Percentiles rank a stretch among this genome's conserved stretches.
Conservation (phyloP, 106 monocot species). For the Posidonia australis region DNA sequence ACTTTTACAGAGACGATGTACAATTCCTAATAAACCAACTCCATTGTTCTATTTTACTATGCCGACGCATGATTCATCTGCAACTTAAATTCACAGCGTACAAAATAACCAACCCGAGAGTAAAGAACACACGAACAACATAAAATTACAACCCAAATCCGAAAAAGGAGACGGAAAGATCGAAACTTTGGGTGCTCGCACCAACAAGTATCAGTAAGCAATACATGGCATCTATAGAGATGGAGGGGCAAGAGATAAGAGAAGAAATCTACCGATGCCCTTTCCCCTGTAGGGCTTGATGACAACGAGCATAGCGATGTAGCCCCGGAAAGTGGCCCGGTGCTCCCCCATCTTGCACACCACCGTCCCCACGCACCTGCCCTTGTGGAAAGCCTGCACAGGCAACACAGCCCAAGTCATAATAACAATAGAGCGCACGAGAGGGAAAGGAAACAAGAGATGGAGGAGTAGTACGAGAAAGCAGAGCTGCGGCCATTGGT, state of each 20-base stretch:
- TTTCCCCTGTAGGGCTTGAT: conserved; percentile 83
- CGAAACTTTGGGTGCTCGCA: too few relatives aligned
- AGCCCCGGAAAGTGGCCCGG: conserved; percentile 56
- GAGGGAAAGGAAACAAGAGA: conserved; percentile 4
- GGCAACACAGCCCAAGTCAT: too few relatives aligned
- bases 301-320: conserved; percentile 98
- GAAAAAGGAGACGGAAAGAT: too few relatives aligned
- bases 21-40: too few relatives aligned
- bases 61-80: not conserved
- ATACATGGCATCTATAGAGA: too few relatives aligned
- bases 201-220: too few relatives aligned
- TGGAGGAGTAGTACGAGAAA: conserved; percentile 47
- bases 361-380: conserved; percentile 91
- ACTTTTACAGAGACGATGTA: too few relatives aligned
- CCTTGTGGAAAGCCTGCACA: conserved; percentile 73
- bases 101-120: too few relatives aligned
- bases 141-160: too few relatives aligned
- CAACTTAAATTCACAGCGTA: too few relatives aligned
- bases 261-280: conserved; percentile 55
- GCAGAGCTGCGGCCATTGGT: conserved; percentile 89
- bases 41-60: not conserved
- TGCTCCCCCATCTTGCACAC: conserved; percentile 99
- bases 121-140: too few relatives aligned
- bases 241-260: not conserved
- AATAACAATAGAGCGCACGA: not conserved